Evolutionary conservation across 768 basidiomycete species (phyloP).

Genomic region (Russula olivacea): DNA sequence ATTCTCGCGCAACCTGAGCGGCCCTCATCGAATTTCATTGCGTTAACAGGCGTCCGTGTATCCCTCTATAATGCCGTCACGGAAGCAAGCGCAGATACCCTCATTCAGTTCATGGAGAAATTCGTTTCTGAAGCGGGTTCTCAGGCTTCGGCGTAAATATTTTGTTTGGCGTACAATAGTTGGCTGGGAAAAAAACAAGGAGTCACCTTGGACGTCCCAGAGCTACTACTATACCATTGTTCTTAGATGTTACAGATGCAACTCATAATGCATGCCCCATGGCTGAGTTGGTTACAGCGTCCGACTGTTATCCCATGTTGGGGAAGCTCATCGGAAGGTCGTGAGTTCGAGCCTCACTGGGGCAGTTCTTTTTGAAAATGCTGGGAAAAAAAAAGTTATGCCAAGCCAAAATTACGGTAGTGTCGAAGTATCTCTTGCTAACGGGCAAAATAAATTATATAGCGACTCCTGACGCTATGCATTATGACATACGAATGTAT

Average conservation of each 20-base stretch:
- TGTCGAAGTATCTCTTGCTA: too few species aligned
- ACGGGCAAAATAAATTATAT: too few species aligned
- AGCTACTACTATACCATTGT: not conserved
- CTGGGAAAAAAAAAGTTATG: not conserved
- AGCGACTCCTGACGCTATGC: too few species aligned
- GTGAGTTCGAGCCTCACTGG: conserved; percentile 65
- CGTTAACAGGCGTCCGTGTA: conserved; percentile 57
- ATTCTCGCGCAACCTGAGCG: not conserved
- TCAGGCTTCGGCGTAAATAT: not conserved
- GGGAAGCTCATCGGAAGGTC: conserved; percentile 49
- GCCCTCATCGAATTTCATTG: not conserved
- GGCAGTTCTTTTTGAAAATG: conserved; percentile 33
- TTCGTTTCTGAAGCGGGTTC: conserved; percentile 35
- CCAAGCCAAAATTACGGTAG: not conserved
- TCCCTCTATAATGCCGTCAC: conserved; percentile 89
- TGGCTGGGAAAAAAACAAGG: not conserved
- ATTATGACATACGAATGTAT: not conserved
- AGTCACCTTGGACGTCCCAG: too few species aligned
- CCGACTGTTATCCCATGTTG: conserved; percentile 52
- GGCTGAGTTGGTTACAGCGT: conserved; percentile 76
- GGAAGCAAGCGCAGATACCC: conserved; percentile 59
- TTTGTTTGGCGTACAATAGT: not conserved
- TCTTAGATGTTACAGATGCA: not conserved
- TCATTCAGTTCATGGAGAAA: conserved; percentile 55
- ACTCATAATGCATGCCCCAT: conserved; percentile 44